Conservation (phyloP, 768 basidiomycete genomes). For the Kondoa malvinella region DNA sequence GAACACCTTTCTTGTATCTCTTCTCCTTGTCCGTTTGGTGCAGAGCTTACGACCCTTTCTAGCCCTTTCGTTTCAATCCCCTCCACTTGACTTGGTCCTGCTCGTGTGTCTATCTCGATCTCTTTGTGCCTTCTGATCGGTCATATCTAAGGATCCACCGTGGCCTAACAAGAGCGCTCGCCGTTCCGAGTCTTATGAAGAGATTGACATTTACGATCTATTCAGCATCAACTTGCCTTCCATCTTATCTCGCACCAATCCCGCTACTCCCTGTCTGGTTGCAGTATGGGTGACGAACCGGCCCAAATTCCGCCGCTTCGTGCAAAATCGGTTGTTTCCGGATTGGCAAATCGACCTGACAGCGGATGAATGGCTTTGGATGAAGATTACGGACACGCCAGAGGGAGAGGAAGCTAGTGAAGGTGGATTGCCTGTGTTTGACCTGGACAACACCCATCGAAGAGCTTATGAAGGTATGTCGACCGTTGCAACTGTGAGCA, state of each 20-base stretch:
- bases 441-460: not conserved
- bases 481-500: not conserved
- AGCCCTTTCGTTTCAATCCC: not conserved
- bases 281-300: constrained; percentile 4
- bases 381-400: not conserved
- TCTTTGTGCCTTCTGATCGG: not conserved
- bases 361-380: constrained; percentile 3
- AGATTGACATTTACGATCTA: constrained; percentile 6
- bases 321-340: not conserved
- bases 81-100: constrained; percentile 1
- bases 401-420: not conserved
- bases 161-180: not conserved
- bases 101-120: not conserved
- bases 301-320: not conserved
- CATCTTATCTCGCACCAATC: not conserved
- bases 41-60: not conserved
- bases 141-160: not conserved
- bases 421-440: not conserved
- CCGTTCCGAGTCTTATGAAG: not conserved
- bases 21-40: not conserved
- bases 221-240: not conserved
- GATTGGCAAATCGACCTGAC: not conserved
- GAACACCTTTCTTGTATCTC: not conserved
- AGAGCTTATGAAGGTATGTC: not conserved
- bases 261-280: not conserved